These are phyloP conservation scores for Penicillium nucicola DNA, from an alignment of 495 filamentous ascomycete genomes.

Conservation along the genomic window DNA sequence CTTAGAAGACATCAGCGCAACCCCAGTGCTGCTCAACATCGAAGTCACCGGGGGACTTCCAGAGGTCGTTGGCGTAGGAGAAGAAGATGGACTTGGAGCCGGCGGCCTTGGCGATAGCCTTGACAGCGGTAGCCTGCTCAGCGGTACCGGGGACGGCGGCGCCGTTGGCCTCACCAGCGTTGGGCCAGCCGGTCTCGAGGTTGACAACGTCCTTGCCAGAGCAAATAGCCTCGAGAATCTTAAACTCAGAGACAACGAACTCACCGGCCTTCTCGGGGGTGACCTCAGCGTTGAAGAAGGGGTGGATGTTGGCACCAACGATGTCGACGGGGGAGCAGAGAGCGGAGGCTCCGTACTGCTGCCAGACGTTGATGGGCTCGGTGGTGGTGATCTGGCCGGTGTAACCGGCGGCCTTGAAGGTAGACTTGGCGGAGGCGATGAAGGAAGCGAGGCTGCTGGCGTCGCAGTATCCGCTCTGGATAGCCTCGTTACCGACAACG, in stretches of 20 bases:
- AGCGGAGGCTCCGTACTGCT: slow-evolving; percentile 43
- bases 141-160: slow-evolving; percentile 59
- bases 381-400: slow-evolving; percentile 75
- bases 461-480: slow-evolving; percentile 65
- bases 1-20: slow-evolving; percentile 52
- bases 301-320: slow-evolving; percentile 80
- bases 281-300: slow-evolving; percentile 81
- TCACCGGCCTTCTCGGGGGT: slow-evolving; percentile 61
- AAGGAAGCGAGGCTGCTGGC: slow-evolving; percentile 63
- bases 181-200: slow-evolving; percentile 93
- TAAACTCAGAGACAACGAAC: slow-evolving; percentile 67
- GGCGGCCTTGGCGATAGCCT: slow-evolving; percentile 55
- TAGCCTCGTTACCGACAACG: slow-evolving; percentile 85
- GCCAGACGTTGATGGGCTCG: slow-evolving; percentile 73
- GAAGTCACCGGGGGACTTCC: slow-evolving; percentile 72
- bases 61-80: slow-evolving; percentile 73
- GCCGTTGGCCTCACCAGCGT: slow-evolving; percentile 63
- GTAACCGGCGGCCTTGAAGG: slow-evolving; percentile 62
- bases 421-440: slow-evolving; percentile 53
- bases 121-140: slow-evolving; percentile 72
- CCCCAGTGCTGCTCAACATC: slow-evolving; percentile 82
- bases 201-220: slow-evolving; percentile 62
- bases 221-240: slow-evolving; percentile 64
- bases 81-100: slow-evolving; percentile 68
- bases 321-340: slow-evolving; percentile 77